Conservation (phyloP, 768 basidiomycete genomes). For the Chlorophyllum brunneum region DNA sequence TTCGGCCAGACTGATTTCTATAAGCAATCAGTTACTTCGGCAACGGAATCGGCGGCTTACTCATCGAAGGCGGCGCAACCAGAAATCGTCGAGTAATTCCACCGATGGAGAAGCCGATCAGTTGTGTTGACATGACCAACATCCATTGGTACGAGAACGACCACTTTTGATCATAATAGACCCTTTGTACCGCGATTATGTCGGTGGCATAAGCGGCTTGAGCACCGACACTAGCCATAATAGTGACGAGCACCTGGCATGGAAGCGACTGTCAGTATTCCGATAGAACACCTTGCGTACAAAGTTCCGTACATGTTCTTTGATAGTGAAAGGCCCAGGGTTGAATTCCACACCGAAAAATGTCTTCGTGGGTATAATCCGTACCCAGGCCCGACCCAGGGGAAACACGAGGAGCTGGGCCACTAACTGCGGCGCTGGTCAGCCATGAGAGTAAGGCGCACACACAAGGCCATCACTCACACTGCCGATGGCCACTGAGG, state of each 20-base stretch:
- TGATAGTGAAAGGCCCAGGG: constrained; percentile 74
- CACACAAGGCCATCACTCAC: constrained; percentile 26
- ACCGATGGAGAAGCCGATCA: constrained; percentile 56
- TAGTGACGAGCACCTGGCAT: constrained; percentile 55
- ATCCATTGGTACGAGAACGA: constrained; percentile 57
- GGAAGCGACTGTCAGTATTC: constrained; percentile 9
- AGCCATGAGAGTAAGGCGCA: constrained; percentile 14
- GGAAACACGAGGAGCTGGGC: constrained; percentile 71
- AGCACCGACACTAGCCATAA: constrained; percentile 59
- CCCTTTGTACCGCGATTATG: constrained; percentile 68
- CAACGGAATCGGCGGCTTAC: constrained; percentile 25
- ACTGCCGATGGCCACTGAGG: constrained; percentile 55
- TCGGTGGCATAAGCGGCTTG: constrained; percentile 64
- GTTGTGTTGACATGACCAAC: constrained; percentile 67
- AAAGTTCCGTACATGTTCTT: constrained; percentile 44
- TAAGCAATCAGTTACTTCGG: background rate
- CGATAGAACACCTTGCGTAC: constrained; percentile 2
- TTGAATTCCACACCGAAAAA: constrained; percentile 63
- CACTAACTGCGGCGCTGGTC: constrained; percentile 40
- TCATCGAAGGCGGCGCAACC: constrained; percentile 63
- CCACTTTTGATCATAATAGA: constrained; percentile 58
- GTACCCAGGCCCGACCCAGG: constrained; percentile 63
- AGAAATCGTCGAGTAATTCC: constrained; percentile 62
- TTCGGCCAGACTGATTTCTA: constrained; percentile 64
- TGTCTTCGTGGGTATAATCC: constrained; percentile 45